Base-by-base conservation (phyloP, 345 rosid species). In the Camelina sativa region DNA sequence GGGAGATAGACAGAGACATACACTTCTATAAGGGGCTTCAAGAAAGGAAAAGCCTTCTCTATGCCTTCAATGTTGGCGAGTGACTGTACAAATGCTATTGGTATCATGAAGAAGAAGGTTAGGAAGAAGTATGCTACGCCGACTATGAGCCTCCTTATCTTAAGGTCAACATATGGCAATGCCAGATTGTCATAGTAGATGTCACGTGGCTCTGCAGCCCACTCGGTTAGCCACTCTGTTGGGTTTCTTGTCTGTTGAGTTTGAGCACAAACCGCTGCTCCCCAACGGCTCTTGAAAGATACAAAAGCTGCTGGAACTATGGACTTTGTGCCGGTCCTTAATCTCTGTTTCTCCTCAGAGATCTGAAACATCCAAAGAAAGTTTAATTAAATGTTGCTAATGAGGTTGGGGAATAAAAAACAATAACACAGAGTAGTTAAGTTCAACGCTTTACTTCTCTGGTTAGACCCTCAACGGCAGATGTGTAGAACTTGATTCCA, bases 171-270 rank as follows among this genome's bases (percentile, higher is more conserved):
- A 78, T 78, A 94, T 38, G 97, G 97, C 80, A 94, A 85, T 48
- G 97, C 89, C 9, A 94, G 75, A 82, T 94, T 94, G 51, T 91
- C 82, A 87, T 97, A 94, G 73, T 84, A 91, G 34, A 94, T 62
- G 78, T 91, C 98, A 15, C 93, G 85, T 3, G 98, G 97, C 76
- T 94, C 97, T 2, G 97, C 95, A 38, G 97, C 97, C 97, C 96
- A 94, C 53, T 91, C 95, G 19, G 98, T 94, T 69, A 94, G 41
- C 98, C 98, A 94, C 17, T 82, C 64, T 28, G 97, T 86, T 17
- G 98, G 97, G 77, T 91, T 85, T 79, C 96, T 85, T 41, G 96
- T 69, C 77, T 90, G 98, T 72, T 91, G 97, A 67, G 97, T 91
- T 73, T 91, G 97, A 71, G 97, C 97, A 75, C 98, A 88, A 69